Percentiles rank a stretch among this genome's conserved stretches.
Evolutionary conservation across 148 eudicot species (phyloP).

Genomic region (Nepenthes gracilis): DNA sequence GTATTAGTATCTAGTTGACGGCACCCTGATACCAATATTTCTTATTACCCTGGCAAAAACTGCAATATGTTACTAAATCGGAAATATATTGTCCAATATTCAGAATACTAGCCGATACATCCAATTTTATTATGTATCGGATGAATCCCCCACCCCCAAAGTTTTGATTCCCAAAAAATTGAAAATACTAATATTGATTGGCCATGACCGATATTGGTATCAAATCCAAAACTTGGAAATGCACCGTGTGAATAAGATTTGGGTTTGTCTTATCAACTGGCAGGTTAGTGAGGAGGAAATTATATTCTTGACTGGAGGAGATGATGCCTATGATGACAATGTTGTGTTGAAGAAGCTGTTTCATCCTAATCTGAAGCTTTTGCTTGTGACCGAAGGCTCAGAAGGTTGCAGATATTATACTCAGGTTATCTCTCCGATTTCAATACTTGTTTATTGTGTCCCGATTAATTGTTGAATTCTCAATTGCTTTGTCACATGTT

Average conservation of each 20-base stretch:
- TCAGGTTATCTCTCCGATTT: constrained; percentile 14
- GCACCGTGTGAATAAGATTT: no score
- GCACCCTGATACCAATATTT: background rate
- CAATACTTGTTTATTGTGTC: background rate
- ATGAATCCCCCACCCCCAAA: no score
- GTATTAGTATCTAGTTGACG: background rate
- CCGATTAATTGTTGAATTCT: background rate
- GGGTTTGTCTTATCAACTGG: background rate
- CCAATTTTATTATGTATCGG: no score
- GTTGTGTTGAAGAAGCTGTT: constrained; percentile 14
- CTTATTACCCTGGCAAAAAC: background rate
- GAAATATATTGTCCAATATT: background rate
- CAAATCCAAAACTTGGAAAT: no score
- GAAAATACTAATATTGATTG: no score
- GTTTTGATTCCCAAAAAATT: no score
- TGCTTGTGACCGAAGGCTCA: constrained; percentile 45
- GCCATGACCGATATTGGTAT: no score
- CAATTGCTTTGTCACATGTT: background rate
- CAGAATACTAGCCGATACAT: no score
- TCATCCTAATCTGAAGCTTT: constrained; percentile 29
- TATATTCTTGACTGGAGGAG: constrained; percentile 17
- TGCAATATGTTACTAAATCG: background rate
- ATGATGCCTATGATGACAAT: constrained; percentile 12
- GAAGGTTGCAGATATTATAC: constrained; percentile 32
- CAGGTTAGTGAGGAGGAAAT: constrained; percentile 27